phyloP scores from a whole-genome alignment of 2,329 filamentous ascomycete genomes.

The Penicillium digitatum region DNA sequence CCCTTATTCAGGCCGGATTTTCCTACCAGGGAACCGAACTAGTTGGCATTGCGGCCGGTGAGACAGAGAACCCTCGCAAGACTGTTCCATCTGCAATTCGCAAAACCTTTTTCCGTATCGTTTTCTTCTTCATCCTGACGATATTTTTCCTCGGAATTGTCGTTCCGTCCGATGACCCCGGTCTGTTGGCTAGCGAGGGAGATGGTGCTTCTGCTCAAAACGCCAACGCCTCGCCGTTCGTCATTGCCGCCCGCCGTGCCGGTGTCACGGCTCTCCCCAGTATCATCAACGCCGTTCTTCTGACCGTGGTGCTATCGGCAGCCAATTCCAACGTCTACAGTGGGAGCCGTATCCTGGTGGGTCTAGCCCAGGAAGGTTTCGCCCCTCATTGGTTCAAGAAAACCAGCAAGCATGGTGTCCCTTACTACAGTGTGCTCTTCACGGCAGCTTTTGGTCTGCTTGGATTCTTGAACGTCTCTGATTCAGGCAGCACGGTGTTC shows the following conservation, averaged over 20 bases:
- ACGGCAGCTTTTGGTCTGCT: conserved; percentile 56
- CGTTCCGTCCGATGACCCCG: conserved; percentile 58
- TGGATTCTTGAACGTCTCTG: conserved; percentile 65
- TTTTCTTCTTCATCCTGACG: conserved; percentile 50
- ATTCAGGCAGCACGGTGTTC: conserved; percentile 59
- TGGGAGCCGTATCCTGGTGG: conserved; percentile 64
- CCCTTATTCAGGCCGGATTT: conserved; percentile 44
- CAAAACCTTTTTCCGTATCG: conserved; percentile 70
- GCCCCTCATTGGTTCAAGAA: conserved; percentile 43
- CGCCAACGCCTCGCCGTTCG: conserved; percentile 38
- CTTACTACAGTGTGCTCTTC: conserved; percentile 42
- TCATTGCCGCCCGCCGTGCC: conserved; percentile 38
- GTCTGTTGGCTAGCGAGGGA: conserved; percentile 44
- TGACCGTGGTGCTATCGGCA: conserved; percentile 41
- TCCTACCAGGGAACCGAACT: conserved; percentile 61
- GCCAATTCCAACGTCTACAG: conserved; percentile 43
- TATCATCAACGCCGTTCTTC: conserved; percentile 40
- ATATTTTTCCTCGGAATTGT: conserved; percentile 66
- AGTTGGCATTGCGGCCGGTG: conserved; percentile 70
- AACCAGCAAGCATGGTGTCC: conserved; percentile 43
- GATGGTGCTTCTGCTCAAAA: conserved; percentile 18
- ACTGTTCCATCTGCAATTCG: conserved; percentile 68
- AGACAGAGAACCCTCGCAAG: conserved; percentile 67
- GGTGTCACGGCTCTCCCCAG: conserved; percentile 34
- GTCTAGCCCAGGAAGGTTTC: conserved; percentile 51